Percentiles rank a stretch among this genome's conserved stretches.
Evolutionary conservation across 2,329 filamentous ascomycete species (phyloP).

Genomic region (Sporothrix protearum): DNA sequence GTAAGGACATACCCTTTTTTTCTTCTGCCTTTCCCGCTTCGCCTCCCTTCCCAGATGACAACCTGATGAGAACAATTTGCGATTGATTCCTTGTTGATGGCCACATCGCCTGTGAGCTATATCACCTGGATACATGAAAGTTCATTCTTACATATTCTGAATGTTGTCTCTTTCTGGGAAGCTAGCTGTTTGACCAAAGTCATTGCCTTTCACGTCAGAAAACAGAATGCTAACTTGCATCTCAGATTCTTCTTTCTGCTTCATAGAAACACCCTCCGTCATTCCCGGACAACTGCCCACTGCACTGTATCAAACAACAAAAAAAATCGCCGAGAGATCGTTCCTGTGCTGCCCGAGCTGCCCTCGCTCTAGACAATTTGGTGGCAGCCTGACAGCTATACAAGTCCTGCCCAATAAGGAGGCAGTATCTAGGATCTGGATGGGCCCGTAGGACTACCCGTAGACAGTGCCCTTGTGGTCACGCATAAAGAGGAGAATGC

Average conservation of each 20-base stretch:
- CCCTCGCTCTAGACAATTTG: neutral
- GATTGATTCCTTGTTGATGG: constrained; percentile 77
- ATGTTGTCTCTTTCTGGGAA: constrained; percentile 35
- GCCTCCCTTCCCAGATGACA: constrained; percentile 25
- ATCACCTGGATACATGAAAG: constrained; percentile 72
- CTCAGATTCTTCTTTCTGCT: neutral
- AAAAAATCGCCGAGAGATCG: neutral
- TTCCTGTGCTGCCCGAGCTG: neutral
- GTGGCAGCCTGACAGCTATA: neutral
- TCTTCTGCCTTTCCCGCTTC: constrained; percentile 18
- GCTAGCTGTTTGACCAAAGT: neutral
- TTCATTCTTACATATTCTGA: constrained; percentile 93
- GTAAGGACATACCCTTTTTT: constrained; percentile 20
- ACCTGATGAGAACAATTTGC: constrained; percentile 91
- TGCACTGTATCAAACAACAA: too few species aligned
- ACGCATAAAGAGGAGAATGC: neutral
- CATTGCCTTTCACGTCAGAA: neutral
- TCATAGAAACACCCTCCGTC: neutral
- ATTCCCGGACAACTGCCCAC: neutral
- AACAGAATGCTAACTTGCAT: constrained; percentile 13
- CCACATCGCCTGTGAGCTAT: constrained; percentile 76
- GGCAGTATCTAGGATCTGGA: neutral
- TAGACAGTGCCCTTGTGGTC: neutral
- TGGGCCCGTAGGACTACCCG: too few species aligned
- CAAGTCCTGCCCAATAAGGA: neutral